Conservation (phyloP, 2,329 filamentous ascomycete species). For the Aspergillus tamarii region DNA sequence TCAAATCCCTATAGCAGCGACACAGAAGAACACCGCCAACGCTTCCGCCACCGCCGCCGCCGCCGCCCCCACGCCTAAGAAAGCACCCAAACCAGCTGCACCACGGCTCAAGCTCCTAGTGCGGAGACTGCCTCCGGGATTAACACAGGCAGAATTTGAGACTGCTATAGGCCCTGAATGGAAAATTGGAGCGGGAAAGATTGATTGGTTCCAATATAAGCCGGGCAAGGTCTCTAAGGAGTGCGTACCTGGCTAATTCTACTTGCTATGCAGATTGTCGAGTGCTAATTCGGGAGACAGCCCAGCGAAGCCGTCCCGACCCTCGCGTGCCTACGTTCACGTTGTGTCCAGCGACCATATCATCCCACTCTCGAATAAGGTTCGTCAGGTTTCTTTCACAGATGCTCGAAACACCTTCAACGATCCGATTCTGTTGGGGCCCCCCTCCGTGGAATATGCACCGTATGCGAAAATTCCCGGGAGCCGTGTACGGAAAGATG, state of each 20-base stretch:
- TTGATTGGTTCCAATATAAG: slow-evolving; percentile 80
- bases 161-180: slow-evolving; percentile 75
- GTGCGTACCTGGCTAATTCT: slow-evolving; percentile 53
- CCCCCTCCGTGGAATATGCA: slow-evolving; percentile 79
- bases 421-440: slow-evolving; percentile 73
- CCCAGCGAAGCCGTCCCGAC: slow-evolving; percentile 81
- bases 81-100: slow-evolving; percentile 47
- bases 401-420: slow-evolving; percentile 79
- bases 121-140: slow-evolving; percentile 79
- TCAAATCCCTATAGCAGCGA: slow-evolving; percentile 52
- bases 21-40: slow-evolving; percentile 48
- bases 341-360: slow-evolving; percentile 73
- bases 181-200: slow-evolving; percentile 76
- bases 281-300: slow-evolving; percentile 45
- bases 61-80: slow-evolving; percentile 49
- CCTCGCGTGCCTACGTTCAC: slow-evolving; percentile 80
- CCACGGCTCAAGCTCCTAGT: slow-evolving; percentile 82
- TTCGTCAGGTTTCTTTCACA: slow-evolving; percentile 72
- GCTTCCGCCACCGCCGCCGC: slow-evolving; percentile 43
- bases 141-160: slow-evolving; percentile 79
- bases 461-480: slow-evolving; percentile 81
- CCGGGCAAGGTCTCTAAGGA: slow-evolving; percentile 80
- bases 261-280: not conserved
- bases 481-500: slow-evolving; percentile 74
- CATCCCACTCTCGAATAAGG: slow-evolving; percentile 66